Base-by-base conservation (phyloP, 2,329 filamentous ascomycete genomes). In the Nemania sp. region DNA sequence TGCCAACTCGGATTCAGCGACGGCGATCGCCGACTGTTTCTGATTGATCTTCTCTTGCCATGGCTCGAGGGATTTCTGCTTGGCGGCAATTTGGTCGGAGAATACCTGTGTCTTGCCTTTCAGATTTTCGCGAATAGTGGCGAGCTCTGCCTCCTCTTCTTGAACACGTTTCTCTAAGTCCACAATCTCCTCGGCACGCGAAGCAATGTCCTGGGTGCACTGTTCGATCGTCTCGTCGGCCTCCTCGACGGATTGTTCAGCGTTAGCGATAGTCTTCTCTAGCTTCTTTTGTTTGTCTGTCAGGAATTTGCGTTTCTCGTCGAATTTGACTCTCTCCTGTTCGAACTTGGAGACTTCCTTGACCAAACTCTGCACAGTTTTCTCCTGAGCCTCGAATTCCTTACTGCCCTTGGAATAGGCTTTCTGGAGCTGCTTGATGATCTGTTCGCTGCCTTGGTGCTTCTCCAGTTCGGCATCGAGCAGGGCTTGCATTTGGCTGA, bases 41-140 rank as follows among this genome's bases (percentile, higher is more conserved):
- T 96, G 88, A 71, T 94, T 97, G 75, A 99, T 93, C 74, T 94
- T 97, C 61, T 91, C 91, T 63, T 88, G 92, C 94, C 94, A 99
- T 0, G 94, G 94, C 73, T 97, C 93, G 9, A 99, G 79, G 1
- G 90, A 88, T 73, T 95, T 97, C 68, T 99, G 94, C 74, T 96
- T 97, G 4, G 80, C 81, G 0, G 91, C 86, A 63, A 99, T 97
- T 67, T 97, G 82, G 64, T 99, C 91, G 0, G 93, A 97, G 57
- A 97, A 89, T 6, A 85, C 88, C 69, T 97, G 92, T 0, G 94
- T 99, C 75, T 99, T 99, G 66, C 93, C 93, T 68, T 96, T 96
- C 6, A 99, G 78, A 56, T 83, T 84, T 19, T 96, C 91, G 51
- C 93, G 86, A 61, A 99, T 94, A n/a, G 75, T 80, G 24, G 84